Conservation (phyloP, 176 grass and related monocot species). For the Bonia amplexicaulis region DNA sequence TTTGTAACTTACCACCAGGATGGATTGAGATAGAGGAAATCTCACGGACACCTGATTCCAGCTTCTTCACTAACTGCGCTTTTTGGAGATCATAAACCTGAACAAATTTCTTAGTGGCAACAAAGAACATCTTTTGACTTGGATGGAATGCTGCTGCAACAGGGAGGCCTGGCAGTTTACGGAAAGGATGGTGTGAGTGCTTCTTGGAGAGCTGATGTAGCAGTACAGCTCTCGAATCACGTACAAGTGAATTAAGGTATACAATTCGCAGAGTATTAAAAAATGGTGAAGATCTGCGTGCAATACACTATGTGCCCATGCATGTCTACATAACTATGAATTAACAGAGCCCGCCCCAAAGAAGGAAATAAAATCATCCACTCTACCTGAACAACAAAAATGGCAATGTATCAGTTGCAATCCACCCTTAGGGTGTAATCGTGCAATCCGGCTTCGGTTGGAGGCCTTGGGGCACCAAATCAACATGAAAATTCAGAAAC, state of each 20-base stretch:
- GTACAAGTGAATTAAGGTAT: constrained; percentile 67
- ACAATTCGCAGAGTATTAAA: background rate
- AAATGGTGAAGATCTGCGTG: background rate
- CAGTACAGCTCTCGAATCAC: constrained; percentile 79
- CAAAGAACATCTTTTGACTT: constrained; percentile 78
- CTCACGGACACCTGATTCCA: constrained; percentile 81
- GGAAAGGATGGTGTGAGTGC: constrained; percentile 71
- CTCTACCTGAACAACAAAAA: background rate
- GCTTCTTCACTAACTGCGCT: constrained; percentile 69
- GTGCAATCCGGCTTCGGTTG: too few relatives aligned
- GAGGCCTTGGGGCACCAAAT: too few relatives aligned
- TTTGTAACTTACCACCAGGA: constrained; percentile 61
- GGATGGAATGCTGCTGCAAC: constrained; percentile 85
- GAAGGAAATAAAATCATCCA: background rate
- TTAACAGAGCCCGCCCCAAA: background rate
- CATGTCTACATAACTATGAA: constrained; percentile 1
- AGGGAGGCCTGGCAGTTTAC: constrained; percentile 83
- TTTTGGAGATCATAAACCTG: constrained; percentile 92
- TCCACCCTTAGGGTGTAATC: too few relatives aligned
- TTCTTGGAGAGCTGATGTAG: constrained; percentile 95
- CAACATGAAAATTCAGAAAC: too few relatives aligned
- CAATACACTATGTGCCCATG: background rate
- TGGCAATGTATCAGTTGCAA: too few relatives aligned
- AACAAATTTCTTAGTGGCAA: constrained; percentile 94
- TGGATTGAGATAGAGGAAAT: constrained; percentile 87